A percentile compares a stretch with the other conserved stretches of the same genome.
Conservation (phyloP, 148 eudicot genomes). For the Nyssa sinensis region DNA sequence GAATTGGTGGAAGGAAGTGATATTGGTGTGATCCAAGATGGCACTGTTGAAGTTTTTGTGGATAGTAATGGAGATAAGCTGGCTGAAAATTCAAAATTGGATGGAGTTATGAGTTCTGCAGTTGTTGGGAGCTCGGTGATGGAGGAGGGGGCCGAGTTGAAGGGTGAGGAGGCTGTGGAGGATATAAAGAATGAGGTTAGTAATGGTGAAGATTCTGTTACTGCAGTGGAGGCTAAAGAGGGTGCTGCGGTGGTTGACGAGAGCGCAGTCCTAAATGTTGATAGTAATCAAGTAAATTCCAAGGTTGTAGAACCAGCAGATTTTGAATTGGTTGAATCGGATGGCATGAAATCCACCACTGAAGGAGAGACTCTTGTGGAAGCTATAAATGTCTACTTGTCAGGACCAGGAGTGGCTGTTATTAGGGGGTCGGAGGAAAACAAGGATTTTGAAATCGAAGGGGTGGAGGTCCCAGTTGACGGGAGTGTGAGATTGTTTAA, state of each 20-base stretch:
- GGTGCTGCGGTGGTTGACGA: no score
- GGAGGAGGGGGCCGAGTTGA: conserved; percentile 1
- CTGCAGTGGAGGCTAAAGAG: conserved; percentile 3
- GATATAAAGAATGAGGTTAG: conserved; percentile 12
- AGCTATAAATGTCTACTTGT: conserved; percentile 28
- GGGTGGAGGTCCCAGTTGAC: conserved; percentile 22
- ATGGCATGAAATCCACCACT: conserved; percentile 23
- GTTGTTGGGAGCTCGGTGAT: not conserved
- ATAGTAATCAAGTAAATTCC: not conserved
- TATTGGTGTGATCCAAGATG: conserved; percentile 13
- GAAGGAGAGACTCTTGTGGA: conserved; percentile 40
- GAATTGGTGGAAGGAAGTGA: conserved; percentile 1
- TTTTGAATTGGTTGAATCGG: conserved; percentile 20
- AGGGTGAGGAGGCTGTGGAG: no score
- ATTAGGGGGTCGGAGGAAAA: conserved; percentile 32
- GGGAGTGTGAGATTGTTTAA: conserved; percentile 22
- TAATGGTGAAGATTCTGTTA: conserved; percentile 4
- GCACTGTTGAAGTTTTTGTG: conserved; percentile 8
- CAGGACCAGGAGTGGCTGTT: conserved; percentile 39
- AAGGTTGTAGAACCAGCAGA: conserved; percentile 16
- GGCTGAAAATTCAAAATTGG: conserved; percentile 16
- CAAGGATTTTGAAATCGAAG: conserved; percentile 22
- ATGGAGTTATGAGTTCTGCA: conserved; percentile 23
- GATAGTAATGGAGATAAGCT: conserved; percentile 9
- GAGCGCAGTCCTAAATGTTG: not conserved